Evolutionary conservation across 768 basidiomycete genomes (phyloP).

Genomic region (Pisolithus albus): DNA sequence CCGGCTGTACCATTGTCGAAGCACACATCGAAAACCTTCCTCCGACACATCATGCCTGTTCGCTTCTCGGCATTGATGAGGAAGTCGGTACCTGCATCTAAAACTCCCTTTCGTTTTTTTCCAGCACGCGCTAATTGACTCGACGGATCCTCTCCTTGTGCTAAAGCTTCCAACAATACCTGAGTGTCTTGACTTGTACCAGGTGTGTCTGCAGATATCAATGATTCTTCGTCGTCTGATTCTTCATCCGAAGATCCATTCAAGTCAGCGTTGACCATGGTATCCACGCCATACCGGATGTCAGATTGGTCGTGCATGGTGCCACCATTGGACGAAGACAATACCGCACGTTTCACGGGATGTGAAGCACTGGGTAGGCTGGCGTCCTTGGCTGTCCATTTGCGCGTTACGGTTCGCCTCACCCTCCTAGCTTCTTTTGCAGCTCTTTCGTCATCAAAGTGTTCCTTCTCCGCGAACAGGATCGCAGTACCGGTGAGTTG

Average conservation of each 20-base stretch:
- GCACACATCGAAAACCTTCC: slow-evolving; percentile 10
- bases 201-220: no score
- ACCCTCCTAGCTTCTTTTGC: not conserved
- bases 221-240: no score
- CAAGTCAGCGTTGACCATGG: no score
- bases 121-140: slow-evolving; percentile 1
- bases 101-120: slow-evolving; percentile 1
- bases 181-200: not conserved
- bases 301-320: no score
- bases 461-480: slow-evolving; percentile 24
- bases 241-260: no score
- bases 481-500: slow-evolving; percentile 14
- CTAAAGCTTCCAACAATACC: no score
- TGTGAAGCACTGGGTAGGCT: not conserved
- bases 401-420: not conserved
- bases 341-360: no score
- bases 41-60: slow-evolving; percentile 6
- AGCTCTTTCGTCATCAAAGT: slow-evolving; percentile 16
- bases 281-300: no score
- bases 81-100: slow-evolving; percentile 18
- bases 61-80: slow-evolving; percentile 21
- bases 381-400: not conserved
- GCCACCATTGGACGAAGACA: no score
- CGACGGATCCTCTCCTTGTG: not conserved
- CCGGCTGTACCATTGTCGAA: slow-evolving; percentile 17